Evolutionary conservation across 257 asterid species (phyloP), one percentile per base, ranked within the genome.

Genomic region (Capsicum rhomboideum): DNA sequence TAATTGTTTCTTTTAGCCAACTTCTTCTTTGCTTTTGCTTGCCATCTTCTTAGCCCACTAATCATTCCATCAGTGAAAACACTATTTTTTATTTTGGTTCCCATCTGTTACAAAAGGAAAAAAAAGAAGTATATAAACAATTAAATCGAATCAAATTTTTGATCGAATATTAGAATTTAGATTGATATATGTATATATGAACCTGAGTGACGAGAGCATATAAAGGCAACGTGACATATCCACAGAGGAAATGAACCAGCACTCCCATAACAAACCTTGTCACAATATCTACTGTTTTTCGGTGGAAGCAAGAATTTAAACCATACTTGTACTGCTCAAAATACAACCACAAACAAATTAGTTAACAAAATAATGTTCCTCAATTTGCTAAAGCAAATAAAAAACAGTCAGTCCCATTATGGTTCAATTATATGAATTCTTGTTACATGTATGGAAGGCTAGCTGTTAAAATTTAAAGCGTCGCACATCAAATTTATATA

Each of bases 201-300:
- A 91, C 95, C 93, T 90, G 98, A 80, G 94, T 92, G 78, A 94
- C 93, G 29, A 94, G 83, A 40, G 95, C 93, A 79, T 94, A 93
- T 34, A 94, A 84, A 44, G 97, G 95, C 85, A 93, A 88, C 49
- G 94, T 90, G n/a, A 92, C 97, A 58, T 94, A 94, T 86, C 95
- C 98, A 61, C 93, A 89, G 31, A 94, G 94, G 85, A 94, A 82
- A 80, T 94, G 96, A 46, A 94, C 91, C 59, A 90, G 9, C 52
- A 93, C 74, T 10, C 95, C 95, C 88, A 89, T 88, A 17, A 88
- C 90, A 12, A 91, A 81, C 82, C 85, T 89, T 68, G 90, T 88
- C 66, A 87, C 92, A 20, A 93, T 92, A 49, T 91, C 94, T 83
- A 87, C 92, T 14, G 90, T 93, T 87, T 83, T 20, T 0, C 83